Percentiles rank a stretch among this genome's conserved stretches.
Evolutionary conservation across 352 stramenopile species (phyloP).

Genomic region (Phytophthora pistaciae): DNA sequence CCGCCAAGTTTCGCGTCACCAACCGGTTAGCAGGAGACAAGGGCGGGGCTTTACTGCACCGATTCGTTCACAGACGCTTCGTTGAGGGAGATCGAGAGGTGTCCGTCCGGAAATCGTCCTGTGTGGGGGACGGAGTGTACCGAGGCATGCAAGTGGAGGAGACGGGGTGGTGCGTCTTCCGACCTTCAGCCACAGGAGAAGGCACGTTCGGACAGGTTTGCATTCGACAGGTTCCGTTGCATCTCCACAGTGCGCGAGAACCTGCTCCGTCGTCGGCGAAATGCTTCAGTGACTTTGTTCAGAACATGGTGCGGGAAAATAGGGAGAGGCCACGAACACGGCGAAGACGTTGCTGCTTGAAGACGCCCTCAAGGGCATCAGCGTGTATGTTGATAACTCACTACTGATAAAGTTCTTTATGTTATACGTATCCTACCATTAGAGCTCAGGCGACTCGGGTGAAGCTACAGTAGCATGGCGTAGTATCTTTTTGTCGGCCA

Average conservation of each 20-base stretch:
- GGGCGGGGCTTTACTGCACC: neutral
- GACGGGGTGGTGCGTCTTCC: conserved; percentile 9
- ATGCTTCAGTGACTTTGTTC: conserved; percentile 4
- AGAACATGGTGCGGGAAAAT: conserved; percentile 12
- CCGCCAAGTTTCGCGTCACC: conserved; percentile 8
- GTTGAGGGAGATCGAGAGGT: neutral
- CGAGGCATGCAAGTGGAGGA: conserved; percentile 15
- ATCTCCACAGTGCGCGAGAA: neutral
- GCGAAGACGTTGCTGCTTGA: neutral
- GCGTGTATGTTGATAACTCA: neutral
- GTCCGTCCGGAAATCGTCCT: neutral
- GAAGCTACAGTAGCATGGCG: no score
- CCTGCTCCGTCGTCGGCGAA: neutral
- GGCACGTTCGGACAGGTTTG: conserved; percentile 2
- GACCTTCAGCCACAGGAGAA: neutral
- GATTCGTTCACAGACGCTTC: conserved; percentile 1
- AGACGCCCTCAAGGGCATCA: neutral
- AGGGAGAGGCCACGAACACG: neutral
- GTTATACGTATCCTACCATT: no score
- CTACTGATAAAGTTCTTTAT: no score
- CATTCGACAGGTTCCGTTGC: conserved; percentile 9
- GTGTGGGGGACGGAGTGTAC: neutral
- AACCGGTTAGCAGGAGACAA: neutral
- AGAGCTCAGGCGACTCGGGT: no score
- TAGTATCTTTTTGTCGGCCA: no score